Conservation (phyloP, 83 land plant genomes). For the Picea abies region DNA sequence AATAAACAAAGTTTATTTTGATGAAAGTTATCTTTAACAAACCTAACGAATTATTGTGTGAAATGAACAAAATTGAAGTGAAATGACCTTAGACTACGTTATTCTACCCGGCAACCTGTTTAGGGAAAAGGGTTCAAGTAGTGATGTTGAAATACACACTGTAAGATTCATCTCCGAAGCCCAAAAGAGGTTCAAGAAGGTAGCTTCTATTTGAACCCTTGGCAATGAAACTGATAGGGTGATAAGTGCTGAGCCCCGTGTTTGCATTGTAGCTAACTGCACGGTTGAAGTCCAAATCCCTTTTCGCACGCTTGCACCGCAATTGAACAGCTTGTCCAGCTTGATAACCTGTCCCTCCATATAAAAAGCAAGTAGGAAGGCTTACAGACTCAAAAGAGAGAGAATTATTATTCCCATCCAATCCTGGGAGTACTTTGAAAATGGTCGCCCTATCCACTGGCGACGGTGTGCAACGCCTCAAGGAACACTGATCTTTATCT, state of each 20-base stretch:
- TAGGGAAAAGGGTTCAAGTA: no score
- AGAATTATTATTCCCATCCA: constrained; percentile 12
- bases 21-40: no score
- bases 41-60: no score
- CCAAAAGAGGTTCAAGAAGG: constrained; percentile 42
- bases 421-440: constrained; percentile 24
- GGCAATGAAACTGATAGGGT: constrained; percentile 58
- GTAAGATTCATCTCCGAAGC: constrained; percentile 50
- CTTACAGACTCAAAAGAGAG: constrained; percentile 42
- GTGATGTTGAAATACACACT: constrained; percentile 50
- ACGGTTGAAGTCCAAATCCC: constrained; percentile 21
- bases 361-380: constrained; percentile 36
- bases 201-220: constrained; percentile 33
- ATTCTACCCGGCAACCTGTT: no score
- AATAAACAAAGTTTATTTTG: no score
- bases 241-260: constrained; percentile 26
- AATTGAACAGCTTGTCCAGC: constrained; percentile 10
- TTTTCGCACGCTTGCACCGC: constrained; percentile 13
- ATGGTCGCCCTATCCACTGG: not conserved
- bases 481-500: not conserved
- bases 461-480: not conserved
- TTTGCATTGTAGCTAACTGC: constrained; percentile 27
- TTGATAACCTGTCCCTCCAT: constrained; percentile 8
- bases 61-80: no score
- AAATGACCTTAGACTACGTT: no score